Conservation (phyloP, 2,329 filamentous ascomycete species). For the Arthrocladium fulminans region DNA sequence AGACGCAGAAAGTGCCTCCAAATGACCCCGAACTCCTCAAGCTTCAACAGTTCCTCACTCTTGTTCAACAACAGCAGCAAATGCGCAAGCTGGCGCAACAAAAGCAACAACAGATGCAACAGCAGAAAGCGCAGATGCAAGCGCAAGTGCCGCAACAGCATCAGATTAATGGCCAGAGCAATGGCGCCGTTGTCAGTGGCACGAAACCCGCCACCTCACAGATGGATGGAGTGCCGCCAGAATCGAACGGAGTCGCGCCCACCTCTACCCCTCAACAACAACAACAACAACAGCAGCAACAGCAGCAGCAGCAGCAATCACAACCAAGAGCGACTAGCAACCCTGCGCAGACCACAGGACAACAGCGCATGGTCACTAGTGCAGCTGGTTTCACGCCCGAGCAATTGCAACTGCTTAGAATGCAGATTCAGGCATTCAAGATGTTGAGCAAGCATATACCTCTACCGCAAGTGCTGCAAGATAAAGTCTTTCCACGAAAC, state of each 20-base stretch:
- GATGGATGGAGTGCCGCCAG: slow-evolving; percentile 25
- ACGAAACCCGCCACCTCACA: slow-evolving; percentile 12
- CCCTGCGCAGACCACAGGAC: slow-evolving; percentile 18
- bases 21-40: slow-evolving; percentile 84
- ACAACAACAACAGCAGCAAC: too few relatives aligned
- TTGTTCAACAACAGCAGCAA: slow-evolving; percentile 59
- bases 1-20: slow-evolving; percentile 67
- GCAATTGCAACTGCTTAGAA: slow-evolving; percentile 67
- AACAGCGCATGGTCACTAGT: slow-evolving; percentile 24
- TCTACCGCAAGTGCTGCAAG: slow-evolving; percentile 68
- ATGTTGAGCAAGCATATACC: slow-evolving; percentile 78
- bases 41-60: slow-evolving; percentile 63
- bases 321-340: slow-evolving; percentile 21
- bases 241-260: slow-evolving; percentile 21
- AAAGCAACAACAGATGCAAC: slow-evolving; percentile 38
- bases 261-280: slow-evolving; percentile 22
- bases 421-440: slow-evolving; percentile 88
- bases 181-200: slow-evolving; percentile 35
- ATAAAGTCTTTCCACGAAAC: slow-evolving; percentile 63
- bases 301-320: too few relatives aligned
- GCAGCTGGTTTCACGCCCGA: slow-evolving; percentile 58
- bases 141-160: slow-evolving; percentile 34
- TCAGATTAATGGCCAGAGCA: slow-evolving; percentile 17
- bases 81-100: slow-evolving; percentile 50
- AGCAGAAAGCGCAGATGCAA: slow-evolving; percentile 29